These are phyloP conservation scores for Salvia splendens DNA, from an alignment of 257 asterid species.

Conservation along the genomic window DNA sequence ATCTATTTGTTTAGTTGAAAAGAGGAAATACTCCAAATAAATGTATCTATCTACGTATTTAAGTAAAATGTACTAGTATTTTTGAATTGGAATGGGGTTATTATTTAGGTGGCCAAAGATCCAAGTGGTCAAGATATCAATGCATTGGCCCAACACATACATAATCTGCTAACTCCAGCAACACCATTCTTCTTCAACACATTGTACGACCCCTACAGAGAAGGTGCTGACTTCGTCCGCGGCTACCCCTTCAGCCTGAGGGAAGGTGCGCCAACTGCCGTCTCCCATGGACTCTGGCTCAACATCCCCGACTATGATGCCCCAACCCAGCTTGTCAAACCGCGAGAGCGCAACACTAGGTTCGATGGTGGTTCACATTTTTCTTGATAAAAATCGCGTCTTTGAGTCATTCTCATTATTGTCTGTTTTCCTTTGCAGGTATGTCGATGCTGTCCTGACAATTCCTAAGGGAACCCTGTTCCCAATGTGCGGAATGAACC, in stretches of 20 bases:
- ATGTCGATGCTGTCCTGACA: conserved; percentile 57
- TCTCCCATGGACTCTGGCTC: conserved; percentile 65
- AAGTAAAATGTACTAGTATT: too few relatives aligned
- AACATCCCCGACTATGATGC: conserved; percentile 61
- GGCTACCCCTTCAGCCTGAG: conserved; percentile 60
- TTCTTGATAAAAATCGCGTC: not conserved
- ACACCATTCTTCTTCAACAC: conserved; percentile 60
- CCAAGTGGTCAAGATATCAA: conserved; percentile 57
- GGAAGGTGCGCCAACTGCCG: conserved; percentile 58
- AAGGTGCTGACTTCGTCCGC: conserved; percentile 58
- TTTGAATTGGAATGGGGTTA: too few relatives aligned
- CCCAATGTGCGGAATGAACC: conserved; percentile 65
- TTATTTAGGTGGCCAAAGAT: conserved; percentile 50
- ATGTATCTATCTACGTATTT: not conserved
- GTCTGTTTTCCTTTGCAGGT: conserved; percentile 27
- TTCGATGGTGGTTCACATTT: conserved; percentile 8
- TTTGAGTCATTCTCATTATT: not conserved
- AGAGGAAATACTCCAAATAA: not conserved
- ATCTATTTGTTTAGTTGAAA: not conserved
- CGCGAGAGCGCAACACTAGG: conserved; percentile 57
- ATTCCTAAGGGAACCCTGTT: conserved; percentile 54
- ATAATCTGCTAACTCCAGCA: conserved; percentile 48
- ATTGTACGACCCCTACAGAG: conserved; percentile 52
- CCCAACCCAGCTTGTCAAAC: conserved; percentile 63
- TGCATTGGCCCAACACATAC: conserved; percentile 51